These are phyloP conservation scores for Hypoxylon trugodes DNA, from an alignment of 495 filamentous ascomycete genomes.

Conservation along the genomic window DNA sequence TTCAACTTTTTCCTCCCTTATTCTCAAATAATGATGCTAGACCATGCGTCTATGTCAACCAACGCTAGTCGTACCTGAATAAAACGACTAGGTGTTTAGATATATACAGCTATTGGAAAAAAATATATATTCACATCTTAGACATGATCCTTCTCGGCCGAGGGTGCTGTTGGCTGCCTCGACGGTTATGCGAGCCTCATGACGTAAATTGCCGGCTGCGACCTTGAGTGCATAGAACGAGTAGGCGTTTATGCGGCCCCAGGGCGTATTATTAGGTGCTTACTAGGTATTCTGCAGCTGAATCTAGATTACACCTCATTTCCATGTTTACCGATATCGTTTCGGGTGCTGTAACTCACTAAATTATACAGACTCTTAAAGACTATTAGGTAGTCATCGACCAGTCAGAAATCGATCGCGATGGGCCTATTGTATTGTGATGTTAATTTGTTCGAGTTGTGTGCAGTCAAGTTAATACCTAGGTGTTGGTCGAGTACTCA, in stretches of 20 bases:
- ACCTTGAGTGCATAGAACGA: constrained; percentile 15
- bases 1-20: too few relatives aligned
- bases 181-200: constrained; percentile 20
- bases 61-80: too few relatives aligned
- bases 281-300: constrained; percentile 8
- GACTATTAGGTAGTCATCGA: not conserved
- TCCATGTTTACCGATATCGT: not conserved
- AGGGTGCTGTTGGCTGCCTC: not conserved
- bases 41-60: too few relatives aligned
- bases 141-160: too few relatives aligned
- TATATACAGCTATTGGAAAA: too few relatives aligned
- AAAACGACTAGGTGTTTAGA: not conserved
- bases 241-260: constrained; percentile 18
- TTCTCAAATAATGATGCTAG: too few relatives aligned
- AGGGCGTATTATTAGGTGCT: not conserved
- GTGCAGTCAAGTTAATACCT: not conserved
- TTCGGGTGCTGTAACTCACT: not conserved
- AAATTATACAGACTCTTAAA: not conserved
- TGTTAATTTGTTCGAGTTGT: not conserved
- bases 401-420: too few relatives aligned
- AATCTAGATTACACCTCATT: constrained; percentile 19
- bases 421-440: not conserved
- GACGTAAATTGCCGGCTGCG: constrained; percentile 17
- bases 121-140: too few relatives aligned
- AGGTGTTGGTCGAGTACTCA: not conserved